Evolutionary conservation across 2,329 filamentous ascomycete genomes (phyloP).

Genomic region (Aureobasidium sp.): DNA sequence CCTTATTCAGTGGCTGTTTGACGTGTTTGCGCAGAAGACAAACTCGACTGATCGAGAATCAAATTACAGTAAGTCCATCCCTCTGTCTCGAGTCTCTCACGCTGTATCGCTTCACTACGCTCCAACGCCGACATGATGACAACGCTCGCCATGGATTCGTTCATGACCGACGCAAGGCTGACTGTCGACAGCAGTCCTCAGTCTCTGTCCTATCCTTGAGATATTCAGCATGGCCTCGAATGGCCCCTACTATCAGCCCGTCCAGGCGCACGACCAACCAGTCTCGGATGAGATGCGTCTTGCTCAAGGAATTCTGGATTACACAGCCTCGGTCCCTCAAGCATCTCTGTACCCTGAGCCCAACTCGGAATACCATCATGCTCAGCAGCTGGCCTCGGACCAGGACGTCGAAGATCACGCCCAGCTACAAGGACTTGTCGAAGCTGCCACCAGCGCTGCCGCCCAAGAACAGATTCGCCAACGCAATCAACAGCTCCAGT

Average conservation of each 20-base stretch:
- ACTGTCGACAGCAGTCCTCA: neutral
- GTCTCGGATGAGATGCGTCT: conserved; percentile 11
- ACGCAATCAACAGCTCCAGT: neutral
- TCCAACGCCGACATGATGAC: neutral
- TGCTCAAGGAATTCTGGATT: conserved; percentile 6
- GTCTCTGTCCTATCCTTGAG: neutral
- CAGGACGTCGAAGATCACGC: conserved; percentile 12
- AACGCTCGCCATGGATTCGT: neutral
- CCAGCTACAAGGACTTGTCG: conserved; percentile 18
- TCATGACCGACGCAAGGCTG: neutral
- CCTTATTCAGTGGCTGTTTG: neutral
- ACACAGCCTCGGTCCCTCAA: neutral
- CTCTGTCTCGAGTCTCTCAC: neutral
- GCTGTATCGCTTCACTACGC: neutral
- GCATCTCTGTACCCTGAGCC: conserved; percentile 16
- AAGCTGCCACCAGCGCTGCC: conserved; percentile 17
- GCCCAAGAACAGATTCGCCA: conserved; percentile 19
- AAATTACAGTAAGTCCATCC: neutral
- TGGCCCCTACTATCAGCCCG: conserved; percentile 17
- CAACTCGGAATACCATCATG: conserved; percentile 14
- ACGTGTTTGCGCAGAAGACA: conserved; percentile 1
- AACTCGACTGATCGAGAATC: neutral
- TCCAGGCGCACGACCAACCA: conserved; percentile 13
- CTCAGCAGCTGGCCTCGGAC: conserved; percentile 10
- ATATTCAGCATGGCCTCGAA: conserved; percentile 12